Evolutionary conservation across 179 eudicot species (phyloP), one percentile per base, ranked within the genome.

Genomic region (Dionaea muscipula): DNA sequence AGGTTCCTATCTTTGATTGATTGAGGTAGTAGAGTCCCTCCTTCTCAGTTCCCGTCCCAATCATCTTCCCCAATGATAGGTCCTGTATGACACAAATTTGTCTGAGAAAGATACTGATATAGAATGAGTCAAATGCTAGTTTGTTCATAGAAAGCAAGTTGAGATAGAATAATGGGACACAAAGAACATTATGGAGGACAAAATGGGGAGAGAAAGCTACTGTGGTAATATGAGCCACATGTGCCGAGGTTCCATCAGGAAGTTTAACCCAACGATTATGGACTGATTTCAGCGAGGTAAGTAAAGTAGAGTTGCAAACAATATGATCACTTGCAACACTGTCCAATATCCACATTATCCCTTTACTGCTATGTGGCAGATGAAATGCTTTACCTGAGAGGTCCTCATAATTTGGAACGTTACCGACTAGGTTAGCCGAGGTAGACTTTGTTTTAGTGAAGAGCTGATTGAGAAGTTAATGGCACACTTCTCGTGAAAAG

Each of bases 401-500:
- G 7, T 14, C 3, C 7, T 49, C 33, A 26, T 22, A 49, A 2
- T 24, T 49, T 10, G 31, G 33, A 24, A 26, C 15, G 16, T 49
- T 49, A 49, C 53, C 36, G 14, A 49, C 53, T 2, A 22, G 0
- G 17, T 49, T 49, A n/a, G n/a, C n/a, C n/a, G n/a, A n/a, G n/a
- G n/a, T n/a, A n/a, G n/a, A n/a, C n/a, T n/a, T n/a, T n/a, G n/a
- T n/a, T n/a, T n/a, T n/a, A 0, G 2, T 55, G 24, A 21, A 35
- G 10, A 12, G 37, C 20, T 35, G n/a, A n/a, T n/a, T n/a, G n/a
- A n/a, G n/a, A n/a, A n/a, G n/a, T n/a, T n/a, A n/a, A n/a, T n/a
- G n/a, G 7, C 63, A 59, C 16, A 47, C 55, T 36, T 59, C 55
- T 23, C 18, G 55, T 1, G 52, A 46, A 15, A 57, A 57, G 3